Percentiles rank a stretch among this genome's conserved stretches.
phyloP scores from a whole-genome alignment of 1,284 basidiomycete species.

The Papiliotrema terrestris region DNA sequence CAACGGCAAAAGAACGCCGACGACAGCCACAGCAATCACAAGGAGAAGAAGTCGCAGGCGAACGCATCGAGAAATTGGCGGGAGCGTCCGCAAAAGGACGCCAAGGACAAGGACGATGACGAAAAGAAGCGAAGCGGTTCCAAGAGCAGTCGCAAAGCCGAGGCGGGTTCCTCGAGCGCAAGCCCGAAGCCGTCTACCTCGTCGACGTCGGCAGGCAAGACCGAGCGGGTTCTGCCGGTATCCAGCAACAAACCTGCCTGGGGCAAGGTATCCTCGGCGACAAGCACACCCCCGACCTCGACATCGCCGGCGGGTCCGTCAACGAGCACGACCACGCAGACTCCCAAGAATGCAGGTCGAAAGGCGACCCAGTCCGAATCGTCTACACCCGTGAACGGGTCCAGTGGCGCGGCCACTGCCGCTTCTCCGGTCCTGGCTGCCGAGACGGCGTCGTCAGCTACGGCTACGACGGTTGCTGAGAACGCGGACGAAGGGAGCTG shows the following conservation, averaged over 20 bases:
- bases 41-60: slow-evolving; percentile 26
- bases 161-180: not conserved
- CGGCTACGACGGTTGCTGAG: slow-evolving; percentile 10
- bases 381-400: slow-evolving; percentile 21
- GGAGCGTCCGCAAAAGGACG: slow-evolving; percentile 13
- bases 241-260: not conserved
- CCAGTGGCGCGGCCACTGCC: slow-evolving; percentile 16
- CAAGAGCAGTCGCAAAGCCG: not conserved
- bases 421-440: slow-evolving; percentile 18
- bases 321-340: too few relatives aligned
- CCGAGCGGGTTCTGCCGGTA: not conserved
- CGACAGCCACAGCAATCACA: slow-evolving; percentile 7
- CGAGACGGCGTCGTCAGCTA: slow-evolving; percentile 11
- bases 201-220: not conserved
- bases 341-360: not conserved
- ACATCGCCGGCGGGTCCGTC: not conserved
- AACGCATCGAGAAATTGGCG: slow-evolving; percentile 38
- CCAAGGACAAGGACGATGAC: slow-evolving; percentile 14
- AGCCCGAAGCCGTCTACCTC: not conserved
- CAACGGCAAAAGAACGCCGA: not conserved
- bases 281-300: slow-evolving; percentile 1
- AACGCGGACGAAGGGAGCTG: slow-evolving; percentile 33
- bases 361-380: slow-evolving; percentile 8
- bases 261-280: not conserved
- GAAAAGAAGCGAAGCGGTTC: slow-evolving; percentile 2